Percentiles rank a stretch among this genome's conserved stretches.
Evolutionary conservation across 2,329 filamentous ascomycete species (phyloP).

Genomic region (Fusarium nurragi): DNA sequence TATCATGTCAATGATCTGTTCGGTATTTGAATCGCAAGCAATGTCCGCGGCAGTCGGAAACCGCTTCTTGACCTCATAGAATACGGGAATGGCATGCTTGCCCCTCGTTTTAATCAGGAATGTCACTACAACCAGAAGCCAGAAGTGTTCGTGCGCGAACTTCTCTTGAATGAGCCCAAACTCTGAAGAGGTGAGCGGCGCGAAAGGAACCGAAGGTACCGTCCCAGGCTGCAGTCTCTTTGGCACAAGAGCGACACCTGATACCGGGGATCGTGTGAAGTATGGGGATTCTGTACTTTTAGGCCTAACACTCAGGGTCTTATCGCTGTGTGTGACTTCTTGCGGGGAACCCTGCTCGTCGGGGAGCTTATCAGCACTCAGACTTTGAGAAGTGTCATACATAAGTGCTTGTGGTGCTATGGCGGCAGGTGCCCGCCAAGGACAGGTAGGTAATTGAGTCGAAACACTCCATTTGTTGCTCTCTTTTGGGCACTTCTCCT

Average conservation of each 20-base stretch:
- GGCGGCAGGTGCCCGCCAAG: conserved; percentile 4
- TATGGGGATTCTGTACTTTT: conserved; percentile 47
- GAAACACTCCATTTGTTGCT: conserved; percentile 24
- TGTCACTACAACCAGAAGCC: conserved; percentile 81
- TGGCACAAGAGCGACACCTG: conserved; percentile 14
- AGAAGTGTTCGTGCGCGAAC: conserved; percentile 78
- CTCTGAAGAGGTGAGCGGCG: conserved; percentile 66
- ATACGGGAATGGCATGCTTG: conserved; percentile 76
- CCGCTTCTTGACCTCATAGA: conserved; percentile 71
- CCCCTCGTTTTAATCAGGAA: conserved; percentile 87
- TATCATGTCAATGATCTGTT: conserved; percentile 70
- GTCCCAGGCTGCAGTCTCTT: conserved; percentile 55
- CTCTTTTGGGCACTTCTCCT: conserved; percentile 18
- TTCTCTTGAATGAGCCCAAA: conserved; percentile 90
- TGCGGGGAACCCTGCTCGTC: conserved; percentile 17
- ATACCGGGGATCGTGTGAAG: conserved; percentile 39
- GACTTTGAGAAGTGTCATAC: neutral
- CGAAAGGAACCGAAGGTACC: conserved; percentile 70
- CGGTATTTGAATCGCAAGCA: conserved; percentile 58
- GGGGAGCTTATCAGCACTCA: neutral
- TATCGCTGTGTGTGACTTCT: conserved; percentile 4
- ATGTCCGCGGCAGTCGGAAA: conserved; percentile 75
- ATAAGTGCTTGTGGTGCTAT: conserved; percentile 2
- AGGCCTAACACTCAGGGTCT: conserved; percentile 8
- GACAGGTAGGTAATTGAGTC: conserved; percentile 5